Base-by-base conservation (phyloP, 805 yeast species). In the Yarrowia bubula region DNA sequence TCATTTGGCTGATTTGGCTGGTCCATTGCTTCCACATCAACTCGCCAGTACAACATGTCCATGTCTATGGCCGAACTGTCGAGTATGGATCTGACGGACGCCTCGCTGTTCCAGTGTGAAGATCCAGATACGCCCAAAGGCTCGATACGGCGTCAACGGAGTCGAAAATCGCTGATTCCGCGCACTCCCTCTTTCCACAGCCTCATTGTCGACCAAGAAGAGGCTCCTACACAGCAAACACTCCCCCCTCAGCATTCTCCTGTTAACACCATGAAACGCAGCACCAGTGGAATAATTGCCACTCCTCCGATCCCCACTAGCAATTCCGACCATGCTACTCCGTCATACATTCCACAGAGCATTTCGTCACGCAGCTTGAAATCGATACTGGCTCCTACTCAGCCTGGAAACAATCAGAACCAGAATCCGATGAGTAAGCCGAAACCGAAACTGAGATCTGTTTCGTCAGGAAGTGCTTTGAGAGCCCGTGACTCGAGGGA, bases 61-160 rank as follows among this genome's bases (percentile, higher is more conserved):
- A 14, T 55, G 37, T 55, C 61, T 5, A 38, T 55, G 61, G 61
- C 61, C 10, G 61, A 55, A 11, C 15, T 55, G n/a, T 39, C 61
- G 35, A 35, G 8, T 22, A 55, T 55, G 61, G 61, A 55, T 22
- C 47, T 55, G n/a, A 55, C 61, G 3, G 61, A 55, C 31, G 61
- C 61, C 47, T 55, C 61, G 5, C 47, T 55, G 47, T 55, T 55
- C 47, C 61, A 55, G 38, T 55, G 61, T 13, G 61, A 55, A 38
- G 61, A 55, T 32, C 47, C 47, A 8, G 61, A 55, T 15, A 41
- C 61, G 4, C 31, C 61, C 47, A 39, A 55, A 31, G 61, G 61
- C 38, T 55, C 61, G 33, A 55, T 55, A 55, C 61, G 61, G 4
- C 61, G 47, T 15, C 61, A 41, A 9, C 35, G 61, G 5, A 41